Percentiles rank a stretch among this genome's conserved stretches.
These are phyloP conservation scores for Pseudisothecium myosuroides DNA, from an alignment of 225 moss, liverwort and hornwort genomes.

Conservation along the genomic window DNA sequence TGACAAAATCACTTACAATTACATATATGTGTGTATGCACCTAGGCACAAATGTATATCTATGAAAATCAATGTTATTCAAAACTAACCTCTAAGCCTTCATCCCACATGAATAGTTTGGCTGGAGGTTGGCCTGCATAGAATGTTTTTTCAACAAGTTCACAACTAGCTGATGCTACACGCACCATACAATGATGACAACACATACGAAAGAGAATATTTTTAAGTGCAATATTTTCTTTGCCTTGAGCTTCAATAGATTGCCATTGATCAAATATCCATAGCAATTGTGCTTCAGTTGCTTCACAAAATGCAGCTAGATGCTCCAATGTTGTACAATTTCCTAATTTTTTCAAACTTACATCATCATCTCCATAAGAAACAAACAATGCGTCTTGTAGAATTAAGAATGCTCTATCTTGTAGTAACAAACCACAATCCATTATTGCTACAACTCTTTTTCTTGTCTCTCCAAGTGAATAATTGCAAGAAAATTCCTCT, in stretches of 20 bases:
- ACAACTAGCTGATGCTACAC: constrained; percentile 16
- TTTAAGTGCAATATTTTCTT: constrained; percentile 2
- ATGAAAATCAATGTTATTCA: neutral
- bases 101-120: constrained; percentile 37
- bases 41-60: neutral
- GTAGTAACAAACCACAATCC: constrained; percentile 29
- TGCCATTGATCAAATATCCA: constrained; percentile 50
- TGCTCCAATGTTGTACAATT: constrained; percentile 7
- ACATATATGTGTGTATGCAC: neutral
- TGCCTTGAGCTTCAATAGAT: constrained; percentile 19
- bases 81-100: constrained; percentile 12
- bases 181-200: constrained; percentile 36
- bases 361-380: constrained; percentile 22
- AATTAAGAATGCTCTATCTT: constrained; percentile 24
- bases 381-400: constrained; percentile 24
- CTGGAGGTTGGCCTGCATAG: constrained; percentile 7
- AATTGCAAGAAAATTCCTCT: constrained; percentile 18
- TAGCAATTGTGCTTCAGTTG: constrained; percentile 17
- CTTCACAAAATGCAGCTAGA: constrained; percentile 27
- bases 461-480: neutral
- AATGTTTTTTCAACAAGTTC: constrained; percentile 24
- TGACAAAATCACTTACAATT: neutral
- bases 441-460: constrained; percentile 36
- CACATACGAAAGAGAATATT: constrained; percentile 13
- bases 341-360: constrained; percentile 3